These are phyloP conservation scores for Ceratocystiopsis minuta DNA, from an alignment of 2,329 filamentous ascomycete genomes.

Conservation along the genomic window DNA sequence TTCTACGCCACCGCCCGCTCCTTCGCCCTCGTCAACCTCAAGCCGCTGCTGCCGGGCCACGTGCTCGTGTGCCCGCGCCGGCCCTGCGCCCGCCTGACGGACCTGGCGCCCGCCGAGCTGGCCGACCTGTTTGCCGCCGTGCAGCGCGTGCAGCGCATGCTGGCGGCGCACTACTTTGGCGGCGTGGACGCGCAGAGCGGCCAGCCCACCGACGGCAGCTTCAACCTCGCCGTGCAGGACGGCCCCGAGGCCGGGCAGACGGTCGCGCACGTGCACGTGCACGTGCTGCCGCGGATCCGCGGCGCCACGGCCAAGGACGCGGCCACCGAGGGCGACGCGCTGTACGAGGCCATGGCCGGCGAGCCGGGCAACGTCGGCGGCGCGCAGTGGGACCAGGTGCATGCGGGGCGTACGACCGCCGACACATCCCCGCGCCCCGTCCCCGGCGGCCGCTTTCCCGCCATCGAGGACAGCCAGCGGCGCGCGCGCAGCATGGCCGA, in stretches of 20 bases:
- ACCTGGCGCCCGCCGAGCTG: conserved; percentile 54
- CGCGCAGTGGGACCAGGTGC: conserved; percentile 39
- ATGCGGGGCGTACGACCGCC: neutral
- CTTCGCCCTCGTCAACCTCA: conserved; percentile 88
- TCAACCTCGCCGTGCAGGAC: conserved; percentile 94
- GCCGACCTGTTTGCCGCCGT: conserved; percentile 75
- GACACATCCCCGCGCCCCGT: conserved; percentile 19
- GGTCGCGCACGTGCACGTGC: conserved; percentile 82
- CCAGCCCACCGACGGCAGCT: conserved; percentile 31
- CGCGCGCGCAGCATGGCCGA: conserved; percentile 49
- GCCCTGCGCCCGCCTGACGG: conserved; percentile 52
- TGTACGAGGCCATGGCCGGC: conserved; percentile 69
- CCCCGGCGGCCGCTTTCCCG: conserved; percentile 42
- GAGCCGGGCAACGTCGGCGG: conserved; percentile 71
- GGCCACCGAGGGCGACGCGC: conserved; percentile 38
- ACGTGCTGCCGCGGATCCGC: conserved; percentile 60
- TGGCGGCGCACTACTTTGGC: conserved; percentile 39
- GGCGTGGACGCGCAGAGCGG: conserved; percentile 3
- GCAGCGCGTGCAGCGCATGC: conserved; percentile 61
- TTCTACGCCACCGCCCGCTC: conserved; percentile 66
- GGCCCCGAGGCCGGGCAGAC: conserved; percentile 82
- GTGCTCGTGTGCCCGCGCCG: conserved; percentile 70
- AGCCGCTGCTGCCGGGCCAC: conserved; percentile 83
- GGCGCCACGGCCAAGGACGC: conserved; percentile 29
- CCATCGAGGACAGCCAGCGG: conserved; percentile 53